Conservation (phyloP, 495 filamentous ascomycete genomes). For the Aspergillus bridgeri region DNA sequence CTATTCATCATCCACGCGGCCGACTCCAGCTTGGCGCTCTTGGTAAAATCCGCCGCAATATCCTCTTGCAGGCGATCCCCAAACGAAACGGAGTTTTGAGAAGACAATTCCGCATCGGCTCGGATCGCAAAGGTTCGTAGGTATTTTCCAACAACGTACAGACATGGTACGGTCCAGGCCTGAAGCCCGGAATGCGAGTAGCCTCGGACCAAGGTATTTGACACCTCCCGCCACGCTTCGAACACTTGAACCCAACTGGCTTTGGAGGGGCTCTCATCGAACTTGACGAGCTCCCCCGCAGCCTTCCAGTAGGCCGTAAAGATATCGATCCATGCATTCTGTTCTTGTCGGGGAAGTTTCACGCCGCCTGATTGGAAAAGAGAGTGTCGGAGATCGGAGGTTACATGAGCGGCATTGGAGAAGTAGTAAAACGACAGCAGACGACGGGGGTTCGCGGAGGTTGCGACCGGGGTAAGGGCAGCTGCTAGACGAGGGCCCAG, state of each 20-base stretch:
- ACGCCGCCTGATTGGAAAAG: constrained; percentile 55
- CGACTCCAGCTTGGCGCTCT: constrained; percentile 82
- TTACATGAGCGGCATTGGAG: constrained; percentile 55
- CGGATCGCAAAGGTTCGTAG: constrained; percentile 83
- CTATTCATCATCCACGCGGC: constrained; percentile 82
- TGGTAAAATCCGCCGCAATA: constrained; percentile 63
- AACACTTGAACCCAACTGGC: constrained; percentile 72
- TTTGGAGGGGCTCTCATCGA: constrained; percentile 42
- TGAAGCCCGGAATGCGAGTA: constrained; percentile 68
- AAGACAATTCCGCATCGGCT: constrained; percentile 61
- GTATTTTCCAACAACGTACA: constrained; percentile 81
- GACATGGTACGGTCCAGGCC: constrained; percentile 83
- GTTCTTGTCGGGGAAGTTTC: constrained; percentile 59
- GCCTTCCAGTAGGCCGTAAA: constrained; percentile 82
- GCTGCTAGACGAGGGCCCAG: constrained; percentile 65
- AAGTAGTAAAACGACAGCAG: constrained; percentile 59
- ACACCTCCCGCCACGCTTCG: constrained; percentile 77
- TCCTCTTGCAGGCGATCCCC: constrained; percentile 68
- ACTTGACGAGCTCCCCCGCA: constrained; percentile 60
- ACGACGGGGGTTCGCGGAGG: constrained; percentile 52
- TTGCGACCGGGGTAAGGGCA: constrained; percentile 64
- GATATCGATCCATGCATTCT: constrained; percentile 75
- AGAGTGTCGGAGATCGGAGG: constrained; percentile 57
- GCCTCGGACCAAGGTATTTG: constrained; percentile 65
- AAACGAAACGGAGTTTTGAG: constrained; percentile 35